These are phyloP conservation scores for Nothophoma quercina DNA, from an alignment of 2,329 filamentous ascomycete genomes.

Conservation along the genomic window DNA sequence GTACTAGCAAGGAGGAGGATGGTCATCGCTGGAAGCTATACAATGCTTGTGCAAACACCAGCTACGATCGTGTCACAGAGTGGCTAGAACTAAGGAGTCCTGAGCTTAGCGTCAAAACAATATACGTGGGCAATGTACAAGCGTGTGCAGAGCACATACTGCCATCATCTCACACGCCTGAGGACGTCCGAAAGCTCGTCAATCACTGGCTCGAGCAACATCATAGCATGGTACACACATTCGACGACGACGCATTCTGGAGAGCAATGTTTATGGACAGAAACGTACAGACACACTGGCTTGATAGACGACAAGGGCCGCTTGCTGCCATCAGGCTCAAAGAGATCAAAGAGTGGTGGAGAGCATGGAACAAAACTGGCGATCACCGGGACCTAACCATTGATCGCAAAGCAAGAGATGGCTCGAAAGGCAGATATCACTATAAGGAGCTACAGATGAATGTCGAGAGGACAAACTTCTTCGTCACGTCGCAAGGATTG, in stretches of 20 bases:
- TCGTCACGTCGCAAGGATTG: conserved; percentile 2
- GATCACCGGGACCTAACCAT: not conserved
- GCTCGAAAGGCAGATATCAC: conserved; percentile 1
- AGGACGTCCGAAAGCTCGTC: not conserved
- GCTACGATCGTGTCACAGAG: not conserved
- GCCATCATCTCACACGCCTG: not conserved
- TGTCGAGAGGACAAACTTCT: not conserved
- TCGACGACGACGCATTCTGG: conserved; percentile 3
- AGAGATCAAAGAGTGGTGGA: not conserved
- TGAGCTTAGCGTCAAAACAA: not conserved
- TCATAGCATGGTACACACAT: not conserved
- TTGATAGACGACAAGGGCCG: not conserved
- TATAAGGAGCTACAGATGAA: conserved; percentile 1
- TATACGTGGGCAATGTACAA: not conserved
- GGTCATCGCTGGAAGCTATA: not conserved
- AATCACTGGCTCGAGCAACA: not conserved
- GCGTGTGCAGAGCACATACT: not conserved
- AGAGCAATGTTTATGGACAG: not conserved
- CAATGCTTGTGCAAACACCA: not conserved
- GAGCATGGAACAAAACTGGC: not conserved
- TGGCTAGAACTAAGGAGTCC: not conserved
- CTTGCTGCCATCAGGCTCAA: not conserved
- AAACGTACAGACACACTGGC: not conserved
- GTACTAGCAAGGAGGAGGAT: not conserved
- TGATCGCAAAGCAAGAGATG: not conserved